A percentile compares a stretch with the other conserved stretches of the same genome.
phyloP scores from a whole-genome alignment of 108 stramenopile species.

The Pseudonitzschia multiseries region DNA sequence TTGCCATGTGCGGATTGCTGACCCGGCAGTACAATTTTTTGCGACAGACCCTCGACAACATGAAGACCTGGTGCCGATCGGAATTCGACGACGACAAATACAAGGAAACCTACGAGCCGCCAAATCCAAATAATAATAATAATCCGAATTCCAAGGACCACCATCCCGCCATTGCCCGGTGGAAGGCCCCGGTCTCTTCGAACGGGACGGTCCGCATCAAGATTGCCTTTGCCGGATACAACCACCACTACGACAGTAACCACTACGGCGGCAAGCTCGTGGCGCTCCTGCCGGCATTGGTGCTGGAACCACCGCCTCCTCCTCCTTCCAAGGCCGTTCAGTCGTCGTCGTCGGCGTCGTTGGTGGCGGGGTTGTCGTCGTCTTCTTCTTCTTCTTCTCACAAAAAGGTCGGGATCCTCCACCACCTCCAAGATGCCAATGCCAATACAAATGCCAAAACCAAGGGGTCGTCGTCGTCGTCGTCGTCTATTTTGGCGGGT shows the following conservation, averaged over 20 bases:
- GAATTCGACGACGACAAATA: constrained; percentile 46
- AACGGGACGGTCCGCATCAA: constrained; percentile 7
- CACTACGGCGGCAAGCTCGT: no score
- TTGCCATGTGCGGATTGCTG: constrained; percentile 39
- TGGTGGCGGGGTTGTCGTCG: no score
- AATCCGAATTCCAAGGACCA: constrained; percentile 8
- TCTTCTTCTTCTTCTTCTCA: no score
- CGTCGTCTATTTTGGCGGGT: no score
- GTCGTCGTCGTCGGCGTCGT: no score
- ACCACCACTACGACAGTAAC: no score
- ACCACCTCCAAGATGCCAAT: no score
- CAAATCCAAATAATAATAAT: constrained; percentile 10
- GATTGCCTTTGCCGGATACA: no score
- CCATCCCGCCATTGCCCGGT: constrained; percentile 8
- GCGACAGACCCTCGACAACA: constrained; percentile 43
- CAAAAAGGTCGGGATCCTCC: no score
- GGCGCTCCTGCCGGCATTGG: neutral
- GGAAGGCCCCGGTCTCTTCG: constrained; percentile 15
- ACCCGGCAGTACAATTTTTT: constrained; percentile 54
- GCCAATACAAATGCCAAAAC: no score
- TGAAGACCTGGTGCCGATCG: constrained; percentile 54
- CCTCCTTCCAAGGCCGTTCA: neutral
- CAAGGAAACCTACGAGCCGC: constrained; percentile 22
- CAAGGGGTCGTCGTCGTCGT: no score
- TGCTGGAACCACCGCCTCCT: no score